Evolutionary conservation across 306 rosid genomes (phyloP), one percentile per base, ranked within the genome.

Genomic region (Glycine latifolia): DNA sequence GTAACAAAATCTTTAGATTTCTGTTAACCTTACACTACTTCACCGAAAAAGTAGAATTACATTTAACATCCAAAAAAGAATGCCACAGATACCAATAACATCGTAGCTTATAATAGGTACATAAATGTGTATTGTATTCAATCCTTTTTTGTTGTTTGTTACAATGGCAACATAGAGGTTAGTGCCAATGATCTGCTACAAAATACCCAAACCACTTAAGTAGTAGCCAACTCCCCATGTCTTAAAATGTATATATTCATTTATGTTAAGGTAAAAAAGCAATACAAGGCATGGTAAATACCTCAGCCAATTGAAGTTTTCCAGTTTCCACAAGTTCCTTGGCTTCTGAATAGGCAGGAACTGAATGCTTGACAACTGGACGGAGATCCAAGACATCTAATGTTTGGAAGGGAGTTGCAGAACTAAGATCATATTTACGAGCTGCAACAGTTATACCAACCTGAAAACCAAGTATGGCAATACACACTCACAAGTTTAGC

Each of bases 251-350:
- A 20, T 20, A 0, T 20, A 50, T n/a, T n/a, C 63, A 73, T 8
- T 65, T 35, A 62, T 12, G 62, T 7, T 53, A 13, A 11, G 65
- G 35, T 60, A 2, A 68, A 20, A 35, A 35, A 35, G n/a, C 39
- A 35, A 79, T 52, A 55, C 37, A 79, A 53, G 77, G 63, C 65
- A 52, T 0, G 52, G 43, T 33, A 52, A 84, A 78, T 59, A 96
- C 99, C 99, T 96, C 99, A 54, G 99, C 98, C 88, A 96, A 84
- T 83, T 93, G 95, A 81, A 92, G 87, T 85, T 96, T 96, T 63
- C 99, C 99, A 2, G 98, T 92, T 89, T 96, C 99, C 76, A 96
- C 90, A 60, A 96, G 97, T 41, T 96, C 97, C 89, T 96, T 96
- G 73, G 99, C 99, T 91, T 96, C 99, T 60, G 94, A 91, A 85